These are phyloP conservation scores for Monosporozyma aerobia DNA, from an alignment of 805 yeast species.

Conservation along the genomic window DNA sequence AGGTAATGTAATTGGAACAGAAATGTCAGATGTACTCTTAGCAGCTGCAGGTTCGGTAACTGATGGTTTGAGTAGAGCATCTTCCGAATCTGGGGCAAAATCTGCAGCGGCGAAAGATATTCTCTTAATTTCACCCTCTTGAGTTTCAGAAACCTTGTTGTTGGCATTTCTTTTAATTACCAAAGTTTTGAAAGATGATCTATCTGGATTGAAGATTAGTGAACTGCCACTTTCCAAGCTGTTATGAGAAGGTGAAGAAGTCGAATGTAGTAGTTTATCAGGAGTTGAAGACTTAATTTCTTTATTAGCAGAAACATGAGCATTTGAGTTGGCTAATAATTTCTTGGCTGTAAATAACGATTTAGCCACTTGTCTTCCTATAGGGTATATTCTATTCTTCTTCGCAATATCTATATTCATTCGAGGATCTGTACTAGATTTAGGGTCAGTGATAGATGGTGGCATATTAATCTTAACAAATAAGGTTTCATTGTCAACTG, in stretches of 20 bases:
- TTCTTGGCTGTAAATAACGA: slow-evolving; percentile 36
- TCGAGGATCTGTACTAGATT: slow-evolving; percentile 30
- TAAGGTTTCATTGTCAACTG: slow-evolving; percentile 47
- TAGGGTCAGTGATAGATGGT: slow-evolving; percentile 32
- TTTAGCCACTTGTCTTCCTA: slow-evolving; percentile 56
- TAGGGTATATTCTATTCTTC: slow-evolving; percentile 46
- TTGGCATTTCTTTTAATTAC: slow-evolving; percentile 18
- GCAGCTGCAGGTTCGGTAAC: background rate
- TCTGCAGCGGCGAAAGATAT: slow-evolving; percentile 5
- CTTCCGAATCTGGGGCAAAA: background rate
- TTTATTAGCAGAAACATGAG: background rate
- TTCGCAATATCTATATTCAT: slow-evolving; percentile 42
- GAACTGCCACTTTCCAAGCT: background rate
- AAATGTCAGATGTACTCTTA: background rate
- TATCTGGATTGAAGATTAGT: slow-evolving; percentile 23
- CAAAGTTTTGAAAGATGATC: slow-evolving; percentile 22
- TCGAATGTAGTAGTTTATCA: background rate
- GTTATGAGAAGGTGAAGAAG: background rate
- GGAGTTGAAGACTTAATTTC: background rate
- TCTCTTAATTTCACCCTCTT: slow-evolving; percentile 2
- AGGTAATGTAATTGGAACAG: background rate
- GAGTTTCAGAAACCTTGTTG: slow-evolving; percentile 3
- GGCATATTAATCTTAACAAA: slow-evolving; percentile 37
- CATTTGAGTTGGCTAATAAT: background rate
- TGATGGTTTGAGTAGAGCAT: background rate